Evolutionary conservation across 177 flowering plant genomes (phyloP), one percentile per base, ranked within the genome.

Genomic region (Telopea speciosissima): DNA sequence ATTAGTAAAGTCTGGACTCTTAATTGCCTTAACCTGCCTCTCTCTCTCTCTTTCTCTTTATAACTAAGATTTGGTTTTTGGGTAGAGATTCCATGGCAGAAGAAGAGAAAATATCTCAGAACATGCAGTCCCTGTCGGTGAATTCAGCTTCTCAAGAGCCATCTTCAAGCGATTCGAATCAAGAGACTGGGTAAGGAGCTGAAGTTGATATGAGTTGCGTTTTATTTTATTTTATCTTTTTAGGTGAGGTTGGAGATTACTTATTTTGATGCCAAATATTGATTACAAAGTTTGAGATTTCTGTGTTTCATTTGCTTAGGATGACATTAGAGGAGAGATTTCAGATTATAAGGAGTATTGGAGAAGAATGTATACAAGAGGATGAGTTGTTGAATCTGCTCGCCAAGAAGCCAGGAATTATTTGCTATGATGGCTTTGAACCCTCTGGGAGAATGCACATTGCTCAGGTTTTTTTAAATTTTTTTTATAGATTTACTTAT

Each of bases 361-460:
- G 98, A 1, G 97, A 93, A 61, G 97, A 93, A 79, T 93, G 98
- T 70, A 90, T 92, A 1, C 92, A 91, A 56, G 97, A 91, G 54
- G 94, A 93, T 22, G 97, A 93, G 77, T 75, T 93, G 72, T 24
- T 58, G 81, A 86, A 83, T 63, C 84, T 93, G 63, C 88, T 93
- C 12, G 79, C 76, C 0, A 84, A 88, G 45, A 93, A 91, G 81
- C 83, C 85, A 4, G 76, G 82, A 36, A 91, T 93, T 10, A 79
- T 92, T 67, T 88, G 91, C 83, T 93, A 92, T 60, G 98, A 93
- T 73, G 98, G 98, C 12, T 93, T 93, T 66, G 98, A 93, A 70
- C 98, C 98, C 22, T 91, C 96, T 0, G 98, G 97, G 2, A 77
- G 98, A 67, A 93, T 93, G 98, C 96, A 92, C 61, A 90, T 93